Evolutionary conservation across 2,329 filamentous ascomycete genomes (phyloP), one percentile per base, ranked within the genome.

Genomic region (Cercospora zeae-maydis): DNA sequence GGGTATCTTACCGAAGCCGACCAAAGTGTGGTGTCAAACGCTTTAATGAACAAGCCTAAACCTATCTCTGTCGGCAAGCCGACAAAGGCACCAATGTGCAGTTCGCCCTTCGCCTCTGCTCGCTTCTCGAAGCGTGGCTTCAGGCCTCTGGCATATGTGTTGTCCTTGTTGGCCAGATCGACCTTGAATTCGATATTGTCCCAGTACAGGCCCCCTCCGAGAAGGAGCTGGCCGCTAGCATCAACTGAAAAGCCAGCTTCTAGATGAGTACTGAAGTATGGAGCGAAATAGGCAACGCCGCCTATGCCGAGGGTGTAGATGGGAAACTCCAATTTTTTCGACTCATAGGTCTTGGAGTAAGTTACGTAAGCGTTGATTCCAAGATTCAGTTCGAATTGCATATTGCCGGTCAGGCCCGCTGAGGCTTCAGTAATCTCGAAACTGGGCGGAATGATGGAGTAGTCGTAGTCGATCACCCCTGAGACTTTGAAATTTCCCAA

Each of bases 21-120:
- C 36, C 36, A 39, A 39, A 39, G 36, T 39, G 36, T 39, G 36
- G 11, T 16, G n/a, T 4, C 33, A 13, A 57, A 16, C 16, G 55
- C 45, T 27, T 49, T 52, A 14, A 61, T 21, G 37, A 39, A 39
- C 11, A 39, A 39, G n/a, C 39, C 59, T 7, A 61, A 36, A 14
- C 59, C 59, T 2, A 61, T 14, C 16, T 56, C 47, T 27, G 51
- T 36, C 14, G 59, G 59, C 34, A 61, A 47, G 33, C 51, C 59
- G 24, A 61, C 31, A 10, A 16, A 30, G 13, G 51, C 59, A n/a
- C 33, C 51, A 9, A 56, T 34, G 8, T 33, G 19, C 24, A 61
- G 36, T 37, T 61, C 51, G n/a, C 59, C 59, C 27, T 31, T 16
- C 16, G 52, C 59, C 37, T 56, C 59, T 9, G 52, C 52, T 8